Base-by-base conservation (phyloP, 768 basidiomycete species). In the Ramaria sp. region DNA sequence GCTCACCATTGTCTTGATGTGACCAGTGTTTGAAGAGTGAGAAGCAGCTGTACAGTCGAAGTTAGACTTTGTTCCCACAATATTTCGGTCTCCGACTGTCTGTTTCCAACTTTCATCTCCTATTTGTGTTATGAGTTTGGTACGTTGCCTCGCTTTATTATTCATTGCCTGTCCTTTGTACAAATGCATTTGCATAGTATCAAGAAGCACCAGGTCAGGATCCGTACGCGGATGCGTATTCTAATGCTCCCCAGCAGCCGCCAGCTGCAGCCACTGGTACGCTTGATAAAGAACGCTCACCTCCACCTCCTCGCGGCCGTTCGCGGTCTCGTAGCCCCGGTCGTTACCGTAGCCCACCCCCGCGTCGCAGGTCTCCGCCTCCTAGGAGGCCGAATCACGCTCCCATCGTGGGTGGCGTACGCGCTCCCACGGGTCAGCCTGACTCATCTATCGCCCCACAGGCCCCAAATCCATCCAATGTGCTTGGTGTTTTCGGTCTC, bases 401-500 rank as follows among this genome's bases (percentile, higher is more conserved):
- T n/a, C 84, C 85, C 22, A 74, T 83, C 69, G 85, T 88, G 66
- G 58, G 85, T 80, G 56, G 47, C 16, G 22, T 27, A 25, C n/a
- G 27, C 20, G 38, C 52, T 56, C 24, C 30, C 43, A 41, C 48
- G 48, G 30, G 28, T 50, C 28, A 32, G 34, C 48, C 28, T 50
- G 34, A 32, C 59, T 56, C 30, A 37, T 24, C 45, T 54, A 20
- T 28, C 32, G 56, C 77, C 58, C 78, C 66, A 55, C 78, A 90
- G 88, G 86, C 85, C 61, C 89, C 90, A 48, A 85, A 84, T 67
- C 88, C 92, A 20, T 85, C 87, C 61, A 83, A 77, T 57, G 92
- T 95, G 30, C 76, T 99, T 58, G 95, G 95, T 56, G 92, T 97
- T n/a, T 99, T 98, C 61, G 95, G 95, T n/a, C 72, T 98, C 39